Evolutionary conservation across 2,329 filamentous ascomycete species (phyloP).

Genomic region (Seiridium unicorne): DNA sequence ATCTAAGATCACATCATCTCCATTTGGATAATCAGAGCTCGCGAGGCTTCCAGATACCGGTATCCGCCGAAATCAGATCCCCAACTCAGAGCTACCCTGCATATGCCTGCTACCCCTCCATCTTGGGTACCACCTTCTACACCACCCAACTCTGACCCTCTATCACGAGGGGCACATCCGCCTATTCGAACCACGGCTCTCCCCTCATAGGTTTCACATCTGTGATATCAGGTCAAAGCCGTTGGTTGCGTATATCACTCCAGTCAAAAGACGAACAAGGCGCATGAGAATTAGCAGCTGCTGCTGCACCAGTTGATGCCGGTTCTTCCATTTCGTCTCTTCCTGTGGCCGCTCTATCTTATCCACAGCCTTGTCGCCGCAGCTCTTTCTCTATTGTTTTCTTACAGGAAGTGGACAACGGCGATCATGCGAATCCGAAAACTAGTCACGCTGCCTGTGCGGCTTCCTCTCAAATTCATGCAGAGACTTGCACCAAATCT

Average conservation of each 20-base stretch:
- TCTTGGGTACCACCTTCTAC: not conserved
- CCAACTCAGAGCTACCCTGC: not conserved
- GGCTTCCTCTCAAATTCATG: not conserved
- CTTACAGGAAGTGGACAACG: not conserved
- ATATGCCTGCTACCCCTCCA: constrained; percentile 3
- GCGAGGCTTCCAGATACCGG: too few relatives aligned
- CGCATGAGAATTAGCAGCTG: not conserved
- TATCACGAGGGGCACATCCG: not conserved
- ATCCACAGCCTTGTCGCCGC: not conserved
- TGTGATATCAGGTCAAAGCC: not conserved
- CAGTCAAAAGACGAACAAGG: not conserved
- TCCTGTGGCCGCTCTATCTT: not conserved
- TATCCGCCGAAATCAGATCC: not conserved
- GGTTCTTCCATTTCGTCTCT: not conserved
- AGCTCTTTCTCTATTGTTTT: not conserved
- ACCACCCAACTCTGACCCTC: not conserved
- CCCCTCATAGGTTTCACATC: not conserved
- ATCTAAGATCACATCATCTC: not conserved
- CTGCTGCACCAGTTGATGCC: constrained; percentile 2
- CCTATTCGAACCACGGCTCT: not conserved
- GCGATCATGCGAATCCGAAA: not conserved
- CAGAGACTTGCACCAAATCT: not conserved
- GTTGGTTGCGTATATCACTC: too few relatives aligned
- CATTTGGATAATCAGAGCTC: not conserved
- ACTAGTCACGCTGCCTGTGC: constrained; percentile 1